phyloP scores from a whole-genome alignment of 192 early-diverging fungal genomes.

The Umbelopsis isabellina region DNA sequence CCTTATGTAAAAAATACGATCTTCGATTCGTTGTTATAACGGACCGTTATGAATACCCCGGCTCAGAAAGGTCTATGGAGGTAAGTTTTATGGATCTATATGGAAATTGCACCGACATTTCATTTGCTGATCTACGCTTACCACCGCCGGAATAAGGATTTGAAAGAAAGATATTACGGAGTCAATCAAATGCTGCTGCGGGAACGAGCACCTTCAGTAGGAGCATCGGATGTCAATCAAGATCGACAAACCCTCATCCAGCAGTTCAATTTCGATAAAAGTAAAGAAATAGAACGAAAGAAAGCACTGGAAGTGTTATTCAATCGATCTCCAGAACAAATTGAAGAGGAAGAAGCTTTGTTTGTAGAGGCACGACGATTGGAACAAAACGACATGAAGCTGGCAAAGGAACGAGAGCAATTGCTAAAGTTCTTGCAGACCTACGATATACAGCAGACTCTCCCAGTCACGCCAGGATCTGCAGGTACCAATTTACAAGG shows the following conservation, averaged over 20 bases:
- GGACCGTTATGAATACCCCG: slow-evolving; percentile 76
- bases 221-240: slow-evolving; percentile 16
- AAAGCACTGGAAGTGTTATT: slow-evolving; percentile 74
- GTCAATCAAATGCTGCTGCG: slow-evolving; percentile 69
- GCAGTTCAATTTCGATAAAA: slow-evolving; percentile 57
- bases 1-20: slow-evolving; percentile 74
- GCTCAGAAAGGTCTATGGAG: slow-evolving; percentile 51
- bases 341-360: slow-evolving; percentile 85
- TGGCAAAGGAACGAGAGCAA: slow-evolving; percentile 79
- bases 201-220: slow-evolving; percentile 44
- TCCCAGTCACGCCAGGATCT: slow-evolving; percentile 30
- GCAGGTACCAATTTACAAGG: background rate
- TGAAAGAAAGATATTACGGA: slow-evolving; percentile 86
- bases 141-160: slow-evolving; percentile 61
- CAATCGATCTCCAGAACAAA: slow-evolving; percentile 74
- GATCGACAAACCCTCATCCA: slow-evolving; percentile 36
- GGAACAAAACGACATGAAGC: slow-evolving; percentile 78
- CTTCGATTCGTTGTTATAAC: slow-evolving; percentile 83
- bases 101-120: too few relatives aligned
- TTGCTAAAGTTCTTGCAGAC: slow-evolving; percentile 66
- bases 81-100: slow-evolving; percentile 14
- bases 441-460: slow-evolving; percentile 47
- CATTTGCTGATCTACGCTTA: background rate
- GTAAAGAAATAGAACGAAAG: slow-evolving; percentile 79
- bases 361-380: slow-evolving; percentile 79